A percentile compares a stretch with the other conserved stretches of the same genome.
phyloP scores from a whole-genome alignment of 2,329 filamentous ascomycete species.

The Onygena corvina region DNA sequence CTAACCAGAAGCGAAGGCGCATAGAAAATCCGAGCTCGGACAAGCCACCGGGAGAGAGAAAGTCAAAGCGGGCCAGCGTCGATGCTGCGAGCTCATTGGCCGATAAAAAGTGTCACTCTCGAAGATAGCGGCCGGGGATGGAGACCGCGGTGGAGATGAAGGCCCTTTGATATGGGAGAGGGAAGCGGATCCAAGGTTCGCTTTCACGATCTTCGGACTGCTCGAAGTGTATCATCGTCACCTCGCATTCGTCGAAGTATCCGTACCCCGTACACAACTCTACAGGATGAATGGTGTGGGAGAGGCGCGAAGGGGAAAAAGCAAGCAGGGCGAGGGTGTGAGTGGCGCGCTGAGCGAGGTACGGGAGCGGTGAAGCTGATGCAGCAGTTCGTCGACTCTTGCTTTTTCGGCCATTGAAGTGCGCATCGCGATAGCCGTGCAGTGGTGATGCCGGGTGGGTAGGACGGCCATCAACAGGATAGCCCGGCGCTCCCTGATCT shows the following conservation, averaged over 20 bases:
- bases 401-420: neutral
- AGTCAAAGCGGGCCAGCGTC: neutral
- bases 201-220: neutral
- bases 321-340: neutral
- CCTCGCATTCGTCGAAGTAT: neutral
- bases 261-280: neutral
- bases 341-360: neutral
- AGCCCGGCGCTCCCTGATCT: too few relatives aligned
- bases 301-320: neutral
- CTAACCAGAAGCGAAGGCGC: neutral
- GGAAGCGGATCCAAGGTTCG: neutral
- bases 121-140: neutral
- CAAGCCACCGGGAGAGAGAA: neutral
- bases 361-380: slow-evolving; percentile 1
- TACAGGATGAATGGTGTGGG: neutral
- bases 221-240: neutral
- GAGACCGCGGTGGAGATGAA: neutral
- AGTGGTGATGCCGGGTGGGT: neutral
- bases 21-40: neutral
- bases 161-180: neutral
- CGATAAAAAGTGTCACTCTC: neutral
- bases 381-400: neutral
- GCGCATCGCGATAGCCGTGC: too few relatives aligned
- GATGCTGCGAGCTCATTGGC: neutral
- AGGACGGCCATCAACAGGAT: neutral